Base-by-base conservation (phyloP, 495 filamentous ascomycete species). In the Aspergillus ostianus region DNA sequence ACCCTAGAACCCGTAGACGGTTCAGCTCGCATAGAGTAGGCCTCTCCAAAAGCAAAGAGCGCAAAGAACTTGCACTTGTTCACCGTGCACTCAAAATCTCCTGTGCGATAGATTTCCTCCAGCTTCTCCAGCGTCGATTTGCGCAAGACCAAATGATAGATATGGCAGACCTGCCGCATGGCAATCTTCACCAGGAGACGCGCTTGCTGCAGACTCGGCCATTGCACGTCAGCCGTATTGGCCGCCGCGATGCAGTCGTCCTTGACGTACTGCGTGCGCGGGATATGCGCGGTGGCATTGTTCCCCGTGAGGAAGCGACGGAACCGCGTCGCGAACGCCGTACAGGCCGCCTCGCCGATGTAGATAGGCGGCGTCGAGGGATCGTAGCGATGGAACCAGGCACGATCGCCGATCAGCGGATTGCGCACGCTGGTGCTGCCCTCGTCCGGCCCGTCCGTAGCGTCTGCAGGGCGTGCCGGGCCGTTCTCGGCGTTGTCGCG, bases 61-160 rank as follows among this genome's bases (percentile, higher is more conserved):
- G 73, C 76, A 55, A 79, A 77, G 57, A 73, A 79, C 51, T 77
- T 77, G 68, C 74, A 77, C 58, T 77, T 71, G 49, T 74, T 73
- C 7, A 71, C 52, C 0, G 63, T 66, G 51, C 61, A 69, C 23
- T 76, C 65, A 47, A 79, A 77, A 19, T 70, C 63, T 7, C 64
- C 67, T 0, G 66, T 73, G 53, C 70, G 68, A 49, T 79, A 77
- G 21, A 79, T 74, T 51, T 76, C 73, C 59, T 77, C 75, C 9
- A 79, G 67, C 47, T 76, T 75, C 51, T 79, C 76, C 17, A 76
- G 44, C 0, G 75, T 79, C 8, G 75, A 68, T 51, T 76, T 77
- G 50, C 70, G 71, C 68, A 77, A 67, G 59, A 76, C 69, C 29
- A 79, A 62, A 59, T 79, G 76, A 54, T 77, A 77, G 23, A 77